Evolutionary conservation across 1,284 basidiomycete species (phyloP).

Genomic region (Marasmius fiardii): DNA sequence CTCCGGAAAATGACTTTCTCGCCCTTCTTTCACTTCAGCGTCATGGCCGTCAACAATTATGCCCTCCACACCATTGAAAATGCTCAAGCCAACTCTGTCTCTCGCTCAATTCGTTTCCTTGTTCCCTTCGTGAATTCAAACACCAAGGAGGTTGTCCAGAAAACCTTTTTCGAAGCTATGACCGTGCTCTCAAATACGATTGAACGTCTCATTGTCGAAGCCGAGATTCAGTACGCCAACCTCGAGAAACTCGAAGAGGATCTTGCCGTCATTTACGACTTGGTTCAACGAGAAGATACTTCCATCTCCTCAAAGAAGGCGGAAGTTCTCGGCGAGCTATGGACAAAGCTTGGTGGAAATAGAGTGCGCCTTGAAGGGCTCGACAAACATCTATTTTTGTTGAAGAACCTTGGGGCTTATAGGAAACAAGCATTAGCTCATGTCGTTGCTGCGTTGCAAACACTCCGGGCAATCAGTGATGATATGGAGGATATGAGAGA

Average conservation of each 20-base stretch:
- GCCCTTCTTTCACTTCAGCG: constrained; percentile 45
- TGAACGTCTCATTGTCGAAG: constrained; percentile 56
- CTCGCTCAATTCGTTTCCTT: constrained; percentile 37
- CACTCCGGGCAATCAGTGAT: constrained; percentile 56
- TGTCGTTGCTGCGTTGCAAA: constrained; percentile 58
- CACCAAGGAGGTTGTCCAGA: constrained; percentile 40
- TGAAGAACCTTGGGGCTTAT: constrained; percentile 53
- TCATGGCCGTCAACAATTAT: constrained; percentile 69
- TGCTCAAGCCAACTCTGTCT: constrained; percentile 34
- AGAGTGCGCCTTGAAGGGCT: constrained; percentile 39
- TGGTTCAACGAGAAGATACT: constrained; percentile 54
- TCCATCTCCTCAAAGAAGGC: constrained; percentile 39
- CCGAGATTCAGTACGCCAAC: constrained; percentile 48
- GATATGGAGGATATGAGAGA: constrained; percentile 74
- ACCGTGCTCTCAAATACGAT: constrained; percentile 50
- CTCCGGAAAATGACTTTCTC: too few species aligned
- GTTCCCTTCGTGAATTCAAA: constrained; percentile 39
- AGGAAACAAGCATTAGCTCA: constrained; percentile 57
- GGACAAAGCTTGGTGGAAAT: constrained; percentile 67
- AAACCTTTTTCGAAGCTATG: constrained; percentile 61
- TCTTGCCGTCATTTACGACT: constrained; percentile 51
- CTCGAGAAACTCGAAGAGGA: constrained; percentile 60
- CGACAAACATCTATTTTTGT: constrained; percentile 46
- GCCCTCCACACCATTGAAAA: constrained; percentile 58
- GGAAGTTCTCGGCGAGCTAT: constrained; percentile 59